phyloP scores from a whole-genome alignment of 139 green algal genomes.

The Chloropicon primus region DNA sequence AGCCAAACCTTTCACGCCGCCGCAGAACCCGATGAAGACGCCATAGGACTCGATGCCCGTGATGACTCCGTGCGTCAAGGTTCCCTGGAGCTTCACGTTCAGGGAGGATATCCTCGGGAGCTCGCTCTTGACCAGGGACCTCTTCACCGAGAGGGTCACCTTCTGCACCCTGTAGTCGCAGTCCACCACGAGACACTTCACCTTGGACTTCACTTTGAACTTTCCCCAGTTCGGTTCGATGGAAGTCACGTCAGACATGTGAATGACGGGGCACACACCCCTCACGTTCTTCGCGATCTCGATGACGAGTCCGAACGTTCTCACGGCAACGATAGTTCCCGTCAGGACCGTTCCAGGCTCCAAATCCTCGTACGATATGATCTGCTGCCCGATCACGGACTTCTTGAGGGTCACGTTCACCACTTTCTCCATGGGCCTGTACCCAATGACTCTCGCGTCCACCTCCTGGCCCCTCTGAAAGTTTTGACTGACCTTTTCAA shows the following conservation, averaged over 20 bases:
- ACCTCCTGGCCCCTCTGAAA: background rate
- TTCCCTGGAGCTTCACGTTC: conserved; percentile 49
- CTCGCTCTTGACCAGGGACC: conserved; percentile 44
- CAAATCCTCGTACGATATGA: background rate
- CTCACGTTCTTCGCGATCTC: background rate
- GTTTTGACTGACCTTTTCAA: background rate
- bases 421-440: background rate
- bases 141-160: conserved; percentile 62
- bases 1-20: conserved; percentile 47
- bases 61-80: conserved; percentile 62
- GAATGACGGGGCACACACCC: background rate
- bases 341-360: background rate
- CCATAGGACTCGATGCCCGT: conserved; percentile 64
- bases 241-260: background rate
- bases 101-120: conserved; percentile 1
- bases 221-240: background rate
- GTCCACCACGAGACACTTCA: background rate
- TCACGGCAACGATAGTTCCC: background rate
- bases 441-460: background rate
- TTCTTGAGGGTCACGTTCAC: background rate
- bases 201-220: background rate
- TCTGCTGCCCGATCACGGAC: background rate
- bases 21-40: conserved; percentile 80
- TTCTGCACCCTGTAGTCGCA: conserved; percentile 4
- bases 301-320: background rate